A percentile compares a stretch with the other conserved stretches of the same genome.
These are phyloP conservation scores for Gymnopilus junonius DNA, from an alignment of 768 basidiomycete genomes.

Conservation along the genomic window DNA sequence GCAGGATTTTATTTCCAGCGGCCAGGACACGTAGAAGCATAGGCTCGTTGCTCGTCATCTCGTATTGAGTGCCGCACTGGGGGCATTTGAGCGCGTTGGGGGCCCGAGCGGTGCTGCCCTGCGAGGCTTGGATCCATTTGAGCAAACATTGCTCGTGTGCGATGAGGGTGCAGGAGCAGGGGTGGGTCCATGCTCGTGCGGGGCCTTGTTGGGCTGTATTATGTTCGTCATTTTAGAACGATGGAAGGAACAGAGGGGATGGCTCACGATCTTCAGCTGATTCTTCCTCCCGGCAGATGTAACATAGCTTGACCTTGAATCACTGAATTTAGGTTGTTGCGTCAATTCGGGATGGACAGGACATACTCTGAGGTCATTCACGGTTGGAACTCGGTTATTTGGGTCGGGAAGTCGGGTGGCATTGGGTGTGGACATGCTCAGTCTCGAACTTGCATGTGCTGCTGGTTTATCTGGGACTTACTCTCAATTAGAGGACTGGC, in stretches of 20 bases:
- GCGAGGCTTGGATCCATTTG: slow-evolving; percentile 78
- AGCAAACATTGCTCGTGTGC: slow-evolving; percentile 83
- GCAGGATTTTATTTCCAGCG: slow-evolving; percentile 52
- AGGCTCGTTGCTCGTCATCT: slow-evolving; percentile 70
- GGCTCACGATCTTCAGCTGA: slow-evolving; percentile 46
- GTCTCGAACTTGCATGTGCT: background rate
- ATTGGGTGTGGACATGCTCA: background rate
- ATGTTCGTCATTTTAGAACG: background rate
- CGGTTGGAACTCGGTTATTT: slow-evolving; percentile 31
- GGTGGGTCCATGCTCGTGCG: slow-evolving; percentile 72
- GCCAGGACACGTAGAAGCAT: slow-evolving; percentile 52
- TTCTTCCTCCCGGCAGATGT: slow-evolving; percentile 82
- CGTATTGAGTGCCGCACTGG: slow-evolving; percentile 71
- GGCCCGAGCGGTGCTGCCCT: slow-evolving; percentile 55
- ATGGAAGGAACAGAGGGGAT: background rate
- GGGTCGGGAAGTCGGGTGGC: too few species aligned
- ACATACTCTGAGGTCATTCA: slow-evolving; percentile 36
- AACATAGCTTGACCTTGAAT: slow-evolving; percentile 73
- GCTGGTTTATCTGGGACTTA: background rate
- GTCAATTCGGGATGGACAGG: background rate
- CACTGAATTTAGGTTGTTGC: background rate
- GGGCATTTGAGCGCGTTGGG: slow-evolving; percentile 80
- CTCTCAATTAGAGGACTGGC: background rate
- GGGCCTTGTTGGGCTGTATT: slow-evolving; percentile 47
- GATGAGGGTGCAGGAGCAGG: slow-evolving; percentile 79